Base-by-base conservation (phyloP, 2,329 filamentous ascomycete genomes). In the Aspergillus sojae region DNA sequence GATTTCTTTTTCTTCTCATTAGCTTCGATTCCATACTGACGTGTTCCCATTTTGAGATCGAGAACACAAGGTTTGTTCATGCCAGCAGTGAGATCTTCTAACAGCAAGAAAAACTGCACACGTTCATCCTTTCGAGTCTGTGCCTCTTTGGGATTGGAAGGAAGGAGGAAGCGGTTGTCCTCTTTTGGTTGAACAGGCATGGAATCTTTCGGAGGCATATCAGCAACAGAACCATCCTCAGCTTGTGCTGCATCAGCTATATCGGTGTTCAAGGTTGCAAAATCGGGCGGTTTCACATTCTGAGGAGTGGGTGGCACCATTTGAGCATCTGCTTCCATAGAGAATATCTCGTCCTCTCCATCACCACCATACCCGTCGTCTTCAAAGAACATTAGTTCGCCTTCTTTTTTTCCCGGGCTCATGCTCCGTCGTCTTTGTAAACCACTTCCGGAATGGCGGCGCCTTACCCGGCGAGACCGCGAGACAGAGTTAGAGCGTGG, bases 41-140 rank as follows among this genome's bases (percentile, higher is more conserved):
- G 89, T 9, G 95, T 99, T 23, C 95, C 95, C 95, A 99, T 99
- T 77, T 99, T 99, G 66, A 99, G 83, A 75, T 99, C 95, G 78
- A 99, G 91, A 64, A 99, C 96, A 79, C 95, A 98, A 5, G 95
- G 95, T 57, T 91, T 89, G 75, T 93, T 94, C 95, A 99, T 98
- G 39, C 94, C 94, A 2, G 94, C 92, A 1, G 95, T 99, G 55
- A 99, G 85, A 75, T 99, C 95, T 78, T 99, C 95, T 11, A 99
- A 82, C 0, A 99, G 84, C 16, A 99, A 82, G 75, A 99, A 99
- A 75, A 94, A 96, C 72, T 97, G 92, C 5, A 96, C 91, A 36
- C 94, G 89, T 59, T 83, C 79, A 57, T 81, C 80, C 26, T 77
- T 73, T 16, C 73, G 74, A 9, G 76, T 71, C 71, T 91, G 89